Conservation (phyloP, 768 basidiomycete species). For the Mrakia gelida region DNA sequence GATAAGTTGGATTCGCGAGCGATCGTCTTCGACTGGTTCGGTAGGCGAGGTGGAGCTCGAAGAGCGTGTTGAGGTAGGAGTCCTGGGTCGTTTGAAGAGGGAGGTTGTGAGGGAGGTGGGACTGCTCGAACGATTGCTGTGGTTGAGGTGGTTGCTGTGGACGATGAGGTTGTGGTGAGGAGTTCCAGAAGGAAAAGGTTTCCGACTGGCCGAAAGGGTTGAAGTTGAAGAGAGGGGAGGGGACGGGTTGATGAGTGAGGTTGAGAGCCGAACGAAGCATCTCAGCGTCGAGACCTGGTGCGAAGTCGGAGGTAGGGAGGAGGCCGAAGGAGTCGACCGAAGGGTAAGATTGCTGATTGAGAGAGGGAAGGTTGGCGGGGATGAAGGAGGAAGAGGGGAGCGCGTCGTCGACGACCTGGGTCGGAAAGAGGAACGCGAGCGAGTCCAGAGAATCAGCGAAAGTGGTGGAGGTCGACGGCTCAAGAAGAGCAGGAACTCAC, state of each 20-base stretch:
- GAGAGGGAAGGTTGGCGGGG: neutral
- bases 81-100: neutral
- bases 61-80: neutral
- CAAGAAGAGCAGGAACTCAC: too few relatives aligned
- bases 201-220: neutral
- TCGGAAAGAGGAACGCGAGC: too few relatives aligned
- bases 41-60: slow-evolving; percentile 2
- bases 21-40: neutral
- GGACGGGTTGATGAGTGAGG: slow-evolving; percentile 14
- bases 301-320: neutral
- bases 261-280: neutral
- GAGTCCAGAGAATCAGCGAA: too few relatives aligned
- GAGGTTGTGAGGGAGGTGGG: neutral
- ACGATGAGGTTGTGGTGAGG: neutral
- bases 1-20: neutral
- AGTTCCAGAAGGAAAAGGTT: neutral
- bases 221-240: neutral
- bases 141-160: neutral
- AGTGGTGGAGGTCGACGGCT: too few relatives aligned
- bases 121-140: neutral
- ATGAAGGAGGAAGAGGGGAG: too few relatives aligned
- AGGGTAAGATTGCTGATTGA: neutral
- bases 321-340: neutral
- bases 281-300: neutral
- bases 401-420: too few relatives aligned